Percentiles rank a stretch among this genome's conserved stretches.
phyloP scores from a whole-genome alignment of 164 flowering plant species.

The Aristolochia fimbriata region DNA sequence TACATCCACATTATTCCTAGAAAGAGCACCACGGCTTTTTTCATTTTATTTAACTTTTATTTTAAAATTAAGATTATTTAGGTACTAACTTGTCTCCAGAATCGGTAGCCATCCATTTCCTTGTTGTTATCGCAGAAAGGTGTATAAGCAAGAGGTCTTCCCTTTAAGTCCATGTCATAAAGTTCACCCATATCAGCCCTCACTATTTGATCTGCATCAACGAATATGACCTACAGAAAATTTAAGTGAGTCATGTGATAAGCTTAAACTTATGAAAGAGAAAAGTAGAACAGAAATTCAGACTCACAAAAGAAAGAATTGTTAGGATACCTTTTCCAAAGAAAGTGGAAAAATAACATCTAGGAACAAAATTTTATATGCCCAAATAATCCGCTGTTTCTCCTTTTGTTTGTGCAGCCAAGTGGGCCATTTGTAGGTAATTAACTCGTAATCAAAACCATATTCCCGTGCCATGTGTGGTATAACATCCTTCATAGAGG shows the following conservation, averaged over 20 bases:
- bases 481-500: slow-evolving; percentile 63
- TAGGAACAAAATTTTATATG: slow-evolving; percentile 91
- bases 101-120: slow-evolving; percentile 98
- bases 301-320: not conserved
- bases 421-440: slow-evolving; percentile 98
- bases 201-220: slow-evolving; percentile 95
- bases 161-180: slow-evolving; percentile 93
- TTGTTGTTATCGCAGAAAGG: slow-evolving; percentile 96
- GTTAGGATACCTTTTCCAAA: slow-evolving; percentile 61
- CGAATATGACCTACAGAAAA: slow-evolving; percentile 85
- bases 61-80: not conserved
- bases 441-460: slow-evolving; percentile 86
- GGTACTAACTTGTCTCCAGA: slow-evolving; percentile 87
- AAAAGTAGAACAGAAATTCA: not conserved
- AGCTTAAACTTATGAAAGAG: not conserved
- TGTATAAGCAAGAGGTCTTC: slow-evolving; percentile 92
- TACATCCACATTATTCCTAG: too few relatives aligned
- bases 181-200: slow-evolving; percentile 98
- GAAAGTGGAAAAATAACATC: slow-evolving; percentile 98
- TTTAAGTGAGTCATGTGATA: not conserved
- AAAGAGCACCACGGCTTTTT: too few relatives aligned
- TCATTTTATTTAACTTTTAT: not conserved
- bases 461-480: slow-evolving; percentile 93
- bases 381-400: slow-evolving; percentile 98
- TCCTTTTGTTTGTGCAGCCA: slow-evolving; percentile 99